phyloP scores from a whole-genome alignment of 257 asterid species.

The Nemophila menziesii region DNA sequence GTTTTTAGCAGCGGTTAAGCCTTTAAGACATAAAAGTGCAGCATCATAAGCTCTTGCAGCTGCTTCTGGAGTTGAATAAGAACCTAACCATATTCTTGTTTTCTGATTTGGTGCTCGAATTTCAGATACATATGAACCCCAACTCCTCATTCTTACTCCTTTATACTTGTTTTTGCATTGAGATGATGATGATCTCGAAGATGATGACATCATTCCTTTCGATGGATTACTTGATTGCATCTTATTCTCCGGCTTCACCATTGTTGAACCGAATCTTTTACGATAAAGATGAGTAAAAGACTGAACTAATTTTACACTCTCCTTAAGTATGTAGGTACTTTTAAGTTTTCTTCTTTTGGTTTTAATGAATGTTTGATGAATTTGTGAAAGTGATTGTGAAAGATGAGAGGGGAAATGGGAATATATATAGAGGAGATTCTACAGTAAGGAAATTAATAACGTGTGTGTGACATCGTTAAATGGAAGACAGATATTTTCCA shows the following conservation, averaged over 20 bases:
- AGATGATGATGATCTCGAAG: slow-evolving; percentile 7
- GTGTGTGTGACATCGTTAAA: slow-evolving; percentile 26
- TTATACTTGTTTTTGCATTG: slow-evolving; percentile 59
- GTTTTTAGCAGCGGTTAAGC: slow-evolving; percentile 35
- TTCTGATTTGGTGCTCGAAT: slow-evolving; percentile 92
- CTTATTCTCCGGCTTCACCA: slow-evolving; percentile 52
- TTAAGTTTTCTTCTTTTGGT: not conserved
- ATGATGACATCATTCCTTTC: slow-evolving; percentile 5
- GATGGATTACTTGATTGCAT: slow-evolving; percentile 7
- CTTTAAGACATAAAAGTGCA: slow-evolving; percentile 71
- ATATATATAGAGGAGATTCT: slow-evolving; percentile 21
- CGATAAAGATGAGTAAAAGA: no score
- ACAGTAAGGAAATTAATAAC: slow-evolving; percentile 36
- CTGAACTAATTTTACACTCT: not conserved
- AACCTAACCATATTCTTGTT: slow-evolving; percentile 88
- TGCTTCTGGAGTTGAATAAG: slow-evolving; percentile 85
- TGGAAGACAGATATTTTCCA: slow-evolving; percentile 64
- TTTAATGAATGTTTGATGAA: slow-evolving; percentile 20
- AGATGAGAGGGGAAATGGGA: not conserved
- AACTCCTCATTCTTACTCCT: slow-evolving; percentile 93
- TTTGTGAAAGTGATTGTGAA: slow-evolving; percentile 13
- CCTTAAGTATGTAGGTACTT: not conserved
- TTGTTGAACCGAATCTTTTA: no score
- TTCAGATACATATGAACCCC: slow-evolving; percentile 94
- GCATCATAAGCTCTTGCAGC: slow-evolving; percentile 98